Evolutionary conservation across 306 rosid genomes (phyloP).

Genomic region (Crotalaria pallida): DNA sequence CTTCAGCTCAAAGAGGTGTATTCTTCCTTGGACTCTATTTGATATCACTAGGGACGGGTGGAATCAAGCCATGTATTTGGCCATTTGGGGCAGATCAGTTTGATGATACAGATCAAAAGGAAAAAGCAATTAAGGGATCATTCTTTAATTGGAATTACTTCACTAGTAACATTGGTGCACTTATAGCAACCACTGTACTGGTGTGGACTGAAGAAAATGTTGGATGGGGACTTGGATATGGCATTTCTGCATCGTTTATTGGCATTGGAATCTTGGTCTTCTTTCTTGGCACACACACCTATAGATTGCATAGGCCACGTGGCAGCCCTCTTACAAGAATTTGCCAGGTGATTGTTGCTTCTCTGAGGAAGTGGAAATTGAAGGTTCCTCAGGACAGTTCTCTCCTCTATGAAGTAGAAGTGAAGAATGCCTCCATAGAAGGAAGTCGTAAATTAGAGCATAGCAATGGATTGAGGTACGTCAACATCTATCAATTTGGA

Average conservation of each 20-base stretch:
- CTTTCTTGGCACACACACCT: conserved; percentile 65
- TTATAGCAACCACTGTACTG: conserved; percentile 57
- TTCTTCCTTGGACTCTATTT: conserved; percentile 76
- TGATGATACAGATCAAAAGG: conserved; percentile 70
- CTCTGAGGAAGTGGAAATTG: conserved; percentile 51
- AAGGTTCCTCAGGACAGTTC: conserved; percentile 52
- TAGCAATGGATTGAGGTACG: conserved; percentile 62
- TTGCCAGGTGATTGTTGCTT: conserved; percentile 75
- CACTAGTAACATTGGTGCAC: conserved; percentile 75
- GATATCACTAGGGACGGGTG: conserved; percentile 84
- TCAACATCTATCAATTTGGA: background rate
- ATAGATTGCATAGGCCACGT: conserved; percentile 68
- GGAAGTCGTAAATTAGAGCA: conserved; percentile 75
- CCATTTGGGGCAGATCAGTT: conserved; percentile 92
- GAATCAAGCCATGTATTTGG: conserved; percentile 87
- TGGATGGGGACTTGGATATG: conserved; percentile 94
- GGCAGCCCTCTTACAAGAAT: conserved; percentile 90
- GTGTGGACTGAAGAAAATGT: conserved; percentile 86
- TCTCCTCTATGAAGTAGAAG: conserved; percentile 57
- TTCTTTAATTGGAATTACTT: conserved; percentile 94
- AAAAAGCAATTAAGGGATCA: conserved; percentile 75
- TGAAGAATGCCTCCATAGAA: conserved; percentile 54
- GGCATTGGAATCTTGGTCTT: conserved; percentile 58
- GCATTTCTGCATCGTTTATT: conserved; percentile 72
- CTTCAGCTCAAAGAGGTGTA: conserved; percentile 52